These are phyloP conservation scores for Dryas drummondii DNA, from an alignment of 306 rosid genomes.

Conservation along the genomic window DNA sequence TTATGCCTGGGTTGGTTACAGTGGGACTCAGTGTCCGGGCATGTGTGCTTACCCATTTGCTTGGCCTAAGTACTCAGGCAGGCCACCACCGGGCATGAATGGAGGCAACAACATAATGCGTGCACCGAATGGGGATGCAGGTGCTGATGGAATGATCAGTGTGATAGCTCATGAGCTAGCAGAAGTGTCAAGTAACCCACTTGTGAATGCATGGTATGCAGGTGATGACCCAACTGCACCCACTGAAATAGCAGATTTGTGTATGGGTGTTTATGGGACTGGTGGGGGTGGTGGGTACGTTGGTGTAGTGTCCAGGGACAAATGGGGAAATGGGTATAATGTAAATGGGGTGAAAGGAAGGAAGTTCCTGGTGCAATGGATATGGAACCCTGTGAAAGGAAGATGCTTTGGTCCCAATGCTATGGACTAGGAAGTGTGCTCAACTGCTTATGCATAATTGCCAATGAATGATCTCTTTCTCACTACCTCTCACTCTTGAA, in stretches of 20 bases:
- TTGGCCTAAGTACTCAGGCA: slow-evolving; percentile 36
- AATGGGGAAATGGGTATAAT: slow-evolving; percentile 47
- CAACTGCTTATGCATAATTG: neutral
- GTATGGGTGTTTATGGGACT: slow-evolving; percentile 51
- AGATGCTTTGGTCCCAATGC: slow-evolving; percentile 66
- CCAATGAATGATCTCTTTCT: neutral
- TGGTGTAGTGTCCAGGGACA: slow-evolving; percentile 40
- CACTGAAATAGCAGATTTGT: slow-evolving; percentile 55
- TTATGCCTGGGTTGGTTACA: slow-evolving; percentile 53
- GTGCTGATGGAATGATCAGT: slow-evolving; percentile 53
- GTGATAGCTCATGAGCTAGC: slow-evolving; percentile 62
- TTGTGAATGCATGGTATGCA: slow-evolving; percentile 61
- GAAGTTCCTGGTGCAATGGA: slow-evolving; percentile 51
- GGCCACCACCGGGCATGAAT: slow-evolving; percentile 27
- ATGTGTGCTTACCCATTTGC: slow-evolving; percentile 59
- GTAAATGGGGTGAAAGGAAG: slow-evolving; percentile 50
- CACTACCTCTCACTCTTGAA: neutral
- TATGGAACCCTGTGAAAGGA: slow-evolving; percentile 47
- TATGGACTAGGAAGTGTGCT: slow-evolving; percentile 24
- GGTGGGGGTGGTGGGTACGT: slow-evolving; percentile 60
- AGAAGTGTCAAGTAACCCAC: slow-evolving; percentile 47
- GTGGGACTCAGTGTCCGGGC: slow-evolving; percentile 58
- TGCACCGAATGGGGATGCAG: slow-evolving; percentile 50
- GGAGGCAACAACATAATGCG: slow-evolving; percentile 35
- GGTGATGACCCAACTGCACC: slow-evolving; percentile 60